Percentiles rank a stretch among this genome's conserved stretches.
phyloP scores from a whole-genome alignment of 1,284 basidiomycete genomes.

The Gomphus bonarii region DNA sequence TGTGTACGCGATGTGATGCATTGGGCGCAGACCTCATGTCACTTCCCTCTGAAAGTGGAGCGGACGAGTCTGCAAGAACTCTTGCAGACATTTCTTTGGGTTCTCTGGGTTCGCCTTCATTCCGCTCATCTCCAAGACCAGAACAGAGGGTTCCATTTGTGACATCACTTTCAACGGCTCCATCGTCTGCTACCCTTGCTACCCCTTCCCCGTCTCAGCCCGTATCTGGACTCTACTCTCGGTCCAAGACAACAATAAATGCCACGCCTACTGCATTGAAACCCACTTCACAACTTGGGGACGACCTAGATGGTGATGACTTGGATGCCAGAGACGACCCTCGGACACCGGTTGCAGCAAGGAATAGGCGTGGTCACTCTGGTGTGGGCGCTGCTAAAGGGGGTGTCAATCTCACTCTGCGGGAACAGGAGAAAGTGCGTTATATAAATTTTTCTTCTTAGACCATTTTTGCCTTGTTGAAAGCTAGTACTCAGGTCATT shows the following conservation, averaged over 20 bases:
- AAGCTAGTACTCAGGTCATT: conserved; percentile 54
- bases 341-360: conserved; percentile 36
- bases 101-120: conserved; percentile 38
- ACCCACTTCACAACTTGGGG: conserved; percentile 24
- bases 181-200: conserved; percentile 40
- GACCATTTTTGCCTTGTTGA: neutral
- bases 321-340: conserved; percentile 43
- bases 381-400: conserved; percentile 42
- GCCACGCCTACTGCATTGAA: conserved; percentile 20
- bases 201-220: conserved; percentile 38
- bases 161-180: conserved; percentile 42
- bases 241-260: conserved; percentile 20
- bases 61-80: conserved; percentile 31
- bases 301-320: conserved; percentile 35
- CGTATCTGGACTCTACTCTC: conserved; percentile 20
- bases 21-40: neutral
- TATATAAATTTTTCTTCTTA: neutral
- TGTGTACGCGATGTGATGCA: too few species aligned
- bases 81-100: conserved; percentile 56
- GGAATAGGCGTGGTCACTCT: conserved; percentile 32
- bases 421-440: conserved; percentile 83
- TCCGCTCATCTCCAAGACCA: conserved; percentile 35
- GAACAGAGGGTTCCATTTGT: conserved; percentile 38
- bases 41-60: conserved; percentile 21
- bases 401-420: conserved; percentile 60